These are phyloP conservation scores for Dothideomycetes sp. DNA, from an alignment of 2,329 filamentous ascomycete species.

Conservation along the genomic window DNA sequence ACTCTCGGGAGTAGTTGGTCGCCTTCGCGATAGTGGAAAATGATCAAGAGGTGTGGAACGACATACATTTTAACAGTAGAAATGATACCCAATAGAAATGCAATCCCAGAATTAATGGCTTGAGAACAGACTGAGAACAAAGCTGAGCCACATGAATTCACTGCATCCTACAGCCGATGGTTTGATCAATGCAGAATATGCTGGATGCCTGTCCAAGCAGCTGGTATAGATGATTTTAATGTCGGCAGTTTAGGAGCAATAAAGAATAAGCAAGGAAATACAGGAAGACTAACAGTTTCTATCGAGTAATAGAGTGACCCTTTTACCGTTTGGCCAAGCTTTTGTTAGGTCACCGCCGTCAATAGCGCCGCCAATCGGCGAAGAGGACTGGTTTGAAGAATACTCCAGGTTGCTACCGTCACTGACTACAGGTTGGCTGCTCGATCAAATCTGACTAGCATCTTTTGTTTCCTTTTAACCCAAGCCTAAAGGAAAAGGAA, in stretches of 20 bases:
- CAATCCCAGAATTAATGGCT: too few relatives aligned
- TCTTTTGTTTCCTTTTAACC: too few relatives aligned
- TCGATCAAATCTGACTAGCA: neutral
- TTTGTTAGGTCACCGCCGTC: conserved; percentile 8
- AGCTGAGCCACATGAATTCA: too few relatives aligned
- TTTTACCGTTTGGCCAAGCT: conserved; percentile 8
- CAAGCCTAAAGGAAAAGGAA: too few relatives aligned
- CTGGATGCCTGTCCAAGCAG: too few relatives aligned
- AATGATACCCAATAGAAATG: conserved; percentile 7
- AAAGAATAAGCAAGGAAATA: too few relatives aligned
- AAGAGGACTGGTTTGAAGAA: conserved; percentile 7
- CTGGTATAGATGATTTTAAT: too few relatives aligned
- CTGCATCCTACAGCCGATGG: too few relatives aligned
- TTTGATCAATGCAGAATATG: too few relatives aligned
- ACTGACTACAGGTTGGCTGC: conserved; percentile 1
- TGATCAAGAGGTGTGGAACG: neutral
- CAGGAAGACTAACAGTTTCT: conserved; percentile 2
- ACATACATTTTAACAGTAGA: neutral
- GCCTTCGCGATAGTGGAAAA: neutral
- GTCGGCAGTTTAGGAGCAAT: too few relatives aligned
- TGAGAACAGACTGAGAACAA: too few relatives aligned
- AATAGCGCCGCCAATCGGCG: conserved; percentile 11
- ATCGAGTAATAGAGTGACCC: conserved; percentile 7
- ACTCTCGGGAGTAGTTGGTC: conserved; percentile 43
- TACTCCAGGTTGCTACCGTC: conserved; percentile 6